Base-by-base conservation (phyloP, 306 rosid genomes). In the Lablab purpureus region DNA sequence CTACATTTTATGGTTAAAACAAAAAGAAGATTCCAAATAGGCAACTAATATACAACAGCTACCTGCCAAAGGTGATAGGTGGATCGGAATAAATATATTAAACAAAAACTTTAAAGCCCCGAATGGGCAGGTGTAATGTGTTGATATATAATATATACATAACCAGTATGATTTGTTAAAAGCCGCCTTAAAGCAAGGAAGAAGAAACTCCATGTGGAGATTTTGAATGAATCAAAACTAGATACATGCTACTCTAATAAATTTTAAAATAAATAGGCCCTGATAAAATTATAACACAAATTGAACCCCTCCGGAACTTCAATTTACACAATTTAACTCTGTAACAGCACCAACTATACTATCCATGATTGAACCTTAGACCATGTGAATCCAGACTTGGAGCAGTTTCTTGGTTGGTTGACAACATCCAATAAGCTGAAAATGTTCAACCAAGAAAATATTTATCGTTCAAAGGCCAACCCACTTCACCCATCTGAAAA, bases 401-500 rank as follows among this genome's bases (percentile, higher is more conserved):
- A 43, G 17, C 17, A 43, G 6, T 43, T 43, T 43, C 49, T 43
- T 12, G 49, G 49, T 11, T 43, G 49, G 49, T 43, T 11, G 49
- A 43, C 12, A 43, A 34, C 15, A 8, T 30, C 18, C 18, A 23
- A 4, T 67, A 13, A 27, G 58, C 76, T 51, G 67, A 60, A 79
- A 36, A 76, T 71, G 76, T n/a, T 47, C 47, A 67, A 55, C 83
- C 77, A 62, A 67, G 34, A 8, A 82, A 68, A 25, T 25, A n/a
- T 12, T 27, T 15, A 72, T 17, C 43, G 34, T 81, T 84, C 76
- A 87, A 93, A 90, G 67, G 65, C 99, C 99, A 46, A 96, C 99
- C 97, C 99, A 96, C 80, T 96, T 93, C 77, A 93, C 98, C 98
- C 99, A 95, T 88, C 93, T 82, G 94, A 95, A 95, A 85, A 88